Conservation (phyloP, 2,329 filamentous ascomycete species). For the Ophiostoma triangulosporum region DNA sequence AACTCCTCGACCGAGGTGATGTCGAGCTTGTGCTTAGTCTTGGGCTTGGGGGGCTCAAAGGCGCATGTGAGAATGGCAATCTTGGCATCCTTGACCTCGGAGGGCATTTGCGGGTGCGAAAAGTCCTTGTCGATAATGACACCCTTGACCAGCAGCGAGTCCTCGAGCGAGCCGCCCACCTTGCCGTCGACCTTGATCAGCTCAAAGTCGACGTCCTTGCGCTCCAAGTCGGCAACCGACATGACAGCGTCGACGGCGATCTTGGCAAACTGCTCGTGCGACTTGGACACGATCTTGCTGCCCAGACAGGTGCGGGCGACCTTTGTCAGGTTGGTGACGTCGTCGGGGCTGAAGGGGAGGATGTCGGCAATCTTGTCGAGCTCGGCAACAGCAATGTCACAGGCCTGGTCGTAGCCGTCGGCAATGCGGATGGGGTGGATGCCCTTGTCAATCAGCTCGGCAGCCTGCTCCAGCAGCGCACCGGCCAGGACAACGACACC, state of each 20-base stretch:
- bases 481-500: constrained; percentile 94
- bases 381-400: constrained; percentile 87
- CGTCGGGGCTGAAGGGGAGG: constrained; percentile 68
- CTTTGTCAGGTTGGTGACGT: constrained; percentile 79
- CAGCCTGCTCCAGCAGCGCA: constrained; percentile 87
- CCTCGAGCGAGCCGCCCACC: constrained; percentile 85
- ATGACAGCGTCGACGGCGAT: constrained; percentile 96
- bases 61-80: constrained; percentile 95
- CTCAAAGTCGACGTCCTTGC: constrained; percentile 97
- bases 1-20: constrained; percentile 96
- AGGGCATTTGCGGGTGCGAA: constrained; percentile 97
- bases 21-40: constrained; percentile 98
- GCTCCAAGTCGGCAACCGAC: constrained; percentile 87
- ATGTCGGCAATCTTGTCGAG: constrained; percentile 87
- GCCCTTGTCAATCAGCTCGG: constrained; percentile 97
- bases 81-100: constrained; percentile 88
- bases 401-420: constrained; percentile 94
- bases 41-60: constrained; percentile 97
- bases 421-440: constrained; percentile 98
- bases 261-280: constrained; percentile 93
- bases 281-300: constrained; percentile 98
- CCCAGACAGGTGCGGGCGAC: constrained; percentile 92
- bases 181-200: constrained; percentile 99
- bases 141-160: constrained; percentile 88
- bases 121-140: constrained; percentile 99